Conservation (phyloP, 1,284 basidiomycete genomes). For the Malassezia sympodialis region DNA sequence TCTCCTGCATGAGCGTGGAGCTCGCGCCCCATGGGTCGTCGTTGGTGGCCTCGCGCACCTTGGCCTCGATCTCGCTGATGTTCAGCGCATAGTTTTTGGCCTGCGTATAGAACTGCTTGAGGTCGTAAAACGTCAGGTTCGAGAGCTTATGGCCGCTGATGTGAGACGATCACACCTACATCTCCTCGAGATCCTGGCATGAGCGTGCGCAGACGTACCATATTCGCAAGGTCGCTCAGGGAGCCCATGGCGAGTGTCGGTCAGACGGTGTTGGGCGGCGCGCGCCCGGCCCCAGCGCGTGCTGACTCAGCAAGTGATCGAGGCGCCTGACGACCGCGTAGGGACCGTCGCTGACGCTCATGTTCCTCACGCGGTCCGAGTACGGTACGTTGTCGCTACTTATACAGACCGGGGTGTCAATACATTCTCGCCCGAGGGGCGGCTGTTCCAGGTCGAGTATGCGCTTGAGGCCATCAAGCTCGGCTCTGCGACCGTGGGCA, state of each 20-base stretch:
- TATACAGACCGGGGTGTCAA: constrained; percentile 82
- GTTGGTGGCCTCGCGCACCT: constrained; percentile 93
- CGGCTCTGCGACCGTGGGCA: constrained; percentile 93
- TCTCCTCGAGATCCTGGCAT: constrained; percentile 12
- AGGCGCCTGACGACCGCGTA: neutral
- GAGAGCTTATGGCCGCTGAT: constrained; percentile 38
- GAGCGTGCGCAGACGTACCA: constrained; percentile 7
- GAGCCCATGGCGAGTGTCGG: neutral
- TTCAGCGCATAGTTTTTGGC: constrained; percentile 62
- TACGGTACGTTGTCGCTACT: constrained; percentile 56
- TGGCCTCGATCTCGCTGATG: constrained; percentile 91
- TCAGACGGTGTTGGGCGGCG: neutral
- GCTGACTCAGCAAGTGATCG: constrained; percentile 11
- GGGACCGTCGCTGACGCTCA: constrained; percentile 9
- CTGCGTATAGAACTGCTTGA: constrained; percentile 40
- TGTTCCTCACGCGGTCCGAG: constrained; percentile 89
- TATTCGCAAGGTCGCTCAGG: neutral
- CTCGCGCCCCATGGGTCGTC: constrained; percentile 98
- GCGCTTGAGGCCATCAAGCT: constrained; percentile 59
- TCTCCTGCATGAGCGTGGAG: constrained; percentile 96
- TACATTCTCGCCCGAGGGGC: constrained; percentile 96
- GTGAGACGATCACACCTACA: constrained; percentile 1
- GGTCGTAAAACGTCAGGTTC: constrained; percentile 46
- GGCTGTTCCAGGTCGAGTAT: constrained; percentile 92
- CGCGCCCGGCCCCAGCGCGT: neutral